These are phyloP conservation scores for Selenicereus undatus DNA, from an alignment of 148 eudicot species.

Conservation along the genomic window DNA sequence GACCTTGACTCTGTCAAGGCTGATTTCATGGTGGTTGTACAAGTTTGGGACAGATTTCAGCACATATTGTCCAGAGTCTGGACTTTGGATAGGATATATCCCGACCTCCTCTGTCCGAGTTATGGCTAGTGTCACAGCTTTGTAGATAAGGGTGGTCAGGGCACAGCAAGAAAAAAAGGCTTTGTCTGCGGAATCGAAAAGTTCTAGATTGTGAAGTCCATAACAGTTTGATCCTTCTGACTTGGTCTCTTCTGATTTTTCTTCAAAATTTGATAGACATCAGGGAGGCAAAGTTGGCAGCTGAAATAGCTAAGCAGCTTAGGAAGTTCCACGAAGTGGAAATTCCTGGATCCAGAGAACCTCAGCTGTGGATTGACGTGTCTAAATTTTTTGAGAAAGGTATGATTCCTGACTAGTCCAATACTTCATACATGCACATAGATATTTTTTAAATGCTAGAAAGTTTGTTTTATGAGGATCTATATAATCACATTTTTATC, in stretches of 20 bases:
- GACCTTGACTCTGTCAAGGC: background rate
- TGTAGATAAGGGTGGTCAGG: background rate
- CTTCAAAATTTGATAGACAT: slow-evolving; percentile 48
- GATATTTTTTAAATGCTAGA: no score
- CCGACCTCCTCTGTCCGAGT: background rate
- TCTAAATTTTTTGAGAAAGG: slow-evolving; percentile 73
- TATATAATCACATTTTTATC: background rate
- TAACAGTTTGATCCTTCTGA: slow-evolving; percentile 8
- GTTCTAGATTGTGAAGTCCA: background rate
- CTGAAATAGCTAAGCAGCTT: slow-evolving; percentile 90
- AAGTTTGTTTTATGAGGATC: background rate
- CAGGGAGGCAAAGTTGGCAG: slow-evolving; percentile 67
- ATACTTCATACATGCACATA: background rate
- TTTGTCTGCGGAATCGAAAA: background rate
- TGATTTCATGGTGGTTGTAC: background rate
- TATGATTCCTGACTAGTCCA: slow-evolving; percentile 23
- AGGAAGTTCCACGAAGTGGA: slow-evolving; percentile 75
- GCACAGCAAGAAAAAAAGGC: background rate
- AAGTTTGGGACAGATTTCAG: background rate
- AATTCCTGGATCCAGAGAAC: slow-evolving; percentile 83
- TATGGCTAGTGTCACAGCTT: background rate
- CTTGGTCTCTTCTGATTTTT: slow-evolving; percentile 11
- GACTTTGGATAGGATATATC: background rate
- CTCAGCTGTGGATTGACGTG: slow-evolving; percentile 85
- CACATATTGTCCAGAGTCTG: background rate